These are phyloP conservation scores for Alternaria gansuensis DNA, from an alignment of 2,329 filamentous ascomycete species.

Conservation along the genomic window DNA sequence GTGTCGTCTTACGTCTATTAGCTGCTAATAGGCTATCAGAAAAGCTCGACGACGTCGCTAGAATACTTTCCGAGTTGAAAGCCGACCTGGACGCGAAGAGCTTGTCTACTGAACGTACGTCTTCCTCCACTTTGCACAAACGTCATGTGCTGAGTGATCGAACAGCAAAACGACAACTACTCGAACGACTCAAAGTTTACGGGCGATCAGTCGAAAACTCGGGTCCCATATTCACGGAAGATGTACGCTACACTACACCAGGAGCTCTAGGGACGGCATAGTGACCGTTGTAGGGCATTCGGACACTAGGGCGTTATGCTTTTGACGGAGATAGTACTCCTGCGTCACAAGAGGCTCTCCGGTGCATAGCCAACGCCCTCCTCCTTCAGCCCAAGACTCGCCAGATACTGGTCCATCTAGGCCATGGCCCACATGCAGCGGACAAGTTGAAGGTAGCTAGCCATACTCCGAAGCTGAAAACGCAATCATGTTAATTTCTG, in stretches of 20 bases:
- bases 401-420: constrained; percentile 76
- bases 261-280: constrained; percentile 13
- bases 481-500: constrained; percentile 12
- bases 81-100: constrained; percentile 68
- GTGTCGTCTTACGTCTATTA: neutral
- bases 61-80: constrained; percentile 69
- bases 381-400: constrained; percentile 73
- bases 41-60: constrained; percentile 74
- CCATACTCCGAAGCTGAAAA: neutral
- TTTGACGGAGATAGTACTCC: constrained; percentile 71
- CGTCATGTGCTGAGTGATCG: constrained; percentile 18
- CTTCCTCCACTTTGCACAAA: neutral
- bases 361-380: constrained; percentile 86
- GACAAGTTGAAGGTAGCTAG: constrained; percentile 67
- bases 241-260: constrained; percentile 60
- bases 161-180: constrained; percentile 67
- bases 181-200: constrained; percentile 76
- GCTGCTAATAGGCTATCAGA: constrained; percentile 50
- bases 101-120: constrained; percentile 68
- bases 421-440: constrained; percentile 72
- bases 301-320: constrained; percentile 74
- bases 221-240: constrained; percentile 82
- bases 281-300: constrained; percentile 69
- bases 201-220: constrained; percentile 76
- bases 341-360: constrained; percentile 74